phyloP scores from a whole-genome alignment of 2,329 filamentous ascomycete species.

The Lachnellula cervina region DNA sequence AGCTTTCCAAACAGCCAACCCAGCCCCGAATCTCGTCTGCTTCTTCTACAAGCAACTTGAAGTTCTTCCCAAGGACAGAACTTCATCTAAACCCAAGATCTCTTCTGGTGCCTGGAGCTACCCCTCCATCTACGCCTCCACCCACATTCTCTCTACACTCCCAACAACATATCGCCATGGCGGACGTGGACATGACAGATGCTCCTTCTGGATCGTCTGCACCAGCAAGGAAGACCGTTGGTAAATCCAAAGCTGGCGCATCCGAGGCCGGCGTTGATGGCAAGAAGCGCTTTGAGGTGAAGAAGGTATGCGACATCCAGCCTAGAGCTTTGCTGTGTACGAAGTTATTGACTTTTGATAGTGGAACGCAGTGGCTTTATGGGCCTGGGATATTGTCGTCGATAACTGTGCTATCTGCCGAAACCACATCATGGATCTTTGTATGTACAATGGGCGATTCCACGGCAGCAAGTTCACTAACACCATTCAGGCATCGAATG shows the following conservation, averaged over 20 bases:
- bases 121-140: conserved; percentile 15
- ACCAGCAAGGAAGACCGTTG: conserved; percentile 49
- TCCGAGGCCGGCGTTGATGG: conserved; percentile 53
- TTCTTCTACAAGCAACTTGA: not conserved
- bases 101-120: conserved; percentile 3
- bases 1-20: no score
- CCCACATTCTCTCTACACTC: not conserved
- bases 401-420: conserved; percentile 99
- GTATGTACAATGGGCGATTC: conserved; percentile 44
- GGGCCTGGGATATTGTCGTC: conserved; percentile 99
- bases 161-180: conserved; percentile 53
- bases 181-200: conserved; percentile 96
- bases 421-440: conserved; percentile 99
- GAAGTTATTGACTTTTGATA: conserved; percentile 35
- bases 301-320: conserved; percentile 64
- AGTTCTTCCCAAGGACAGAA: no score
- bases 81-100: not conserved
- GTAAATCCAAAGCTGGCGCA: conserved; percentile 44
- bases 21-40: not conserved
- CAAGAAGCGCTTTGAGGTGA: conserved; percentile 97
- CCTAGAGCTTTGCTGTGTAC: not conserved
- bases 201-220: conserved; percentile 54
- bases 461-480: conserved; percentile 8
- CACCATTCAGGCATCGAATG: conserved; percentile 76
- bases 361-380: conserved; percentile 98